A percentile compares a stretch with the other conserved stretches of the same genome.
phyloP scores from a whole-genome alignment of 768 basidiomycete species.

The Suillus tomentosus region DNA sequence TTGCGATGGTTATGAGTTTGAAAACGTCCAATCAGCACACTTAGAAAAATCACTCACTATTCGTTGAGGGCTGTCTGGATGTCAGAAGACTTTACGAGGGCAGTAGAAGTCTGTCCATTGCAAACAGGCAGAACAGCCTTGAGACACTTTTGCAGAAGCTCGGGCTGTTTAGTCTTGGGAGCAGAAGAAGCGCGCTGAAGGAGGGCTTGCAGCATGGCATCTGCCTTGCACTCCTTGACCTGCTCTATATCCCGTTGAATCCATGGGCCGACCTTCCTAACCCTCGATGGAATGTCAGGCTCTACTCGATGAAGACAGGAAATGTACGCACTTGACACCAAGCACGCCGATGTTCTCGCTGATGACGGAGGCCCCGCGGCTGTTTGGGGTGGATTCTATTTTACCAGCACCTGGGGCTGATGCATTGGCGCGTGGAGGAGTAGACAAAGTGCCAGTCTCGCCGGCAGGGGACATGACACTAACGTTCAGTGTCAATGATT shows the following conservation, averaged over 20 bases:
- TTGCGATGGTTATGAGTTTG: not conserved
- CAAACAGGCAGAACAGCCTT: not conserved
- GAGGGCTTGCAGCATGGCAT: not conserved
- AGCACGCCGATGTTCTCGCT: not conserved
- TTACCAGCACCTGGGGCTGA: not conserved
- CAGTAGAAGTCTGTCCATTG: not conserved
- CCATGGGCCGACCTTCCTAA: not conserved
- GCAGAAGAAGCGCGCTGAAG: not conserved
- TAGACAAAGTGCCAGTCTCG: not conserved
- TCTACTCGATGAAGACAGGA: not conserved
- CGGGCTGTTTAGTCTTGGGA: not conserved
- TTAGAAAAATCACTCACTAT: not conserved
- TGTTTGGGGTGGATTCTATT: not conserved
- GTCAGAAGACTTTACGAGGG: too few species aligned
- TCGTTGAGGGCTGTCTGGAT: not conserved
- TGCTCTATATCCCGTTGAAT: not conserved
- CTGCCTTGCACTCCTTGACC: not conserved
- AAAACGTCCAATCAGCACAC: not conserved
- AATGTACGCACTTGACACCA: not conserved
- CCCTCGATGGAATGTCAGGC: not conserved
- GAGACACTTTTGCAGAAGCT: not conserved
- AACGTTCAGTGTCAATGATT: not conserved
- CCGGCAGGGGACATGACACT: not conserved
- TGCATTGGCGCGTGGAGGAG: not conserved
- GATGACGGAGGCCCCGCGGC: not conserved